Evolutionary conservation across 2,329 filamentous ascomycete genomes (phyloP), one percentile per base, ranked within the genome.

Genomic region (Clonostachys solani): DNA sequence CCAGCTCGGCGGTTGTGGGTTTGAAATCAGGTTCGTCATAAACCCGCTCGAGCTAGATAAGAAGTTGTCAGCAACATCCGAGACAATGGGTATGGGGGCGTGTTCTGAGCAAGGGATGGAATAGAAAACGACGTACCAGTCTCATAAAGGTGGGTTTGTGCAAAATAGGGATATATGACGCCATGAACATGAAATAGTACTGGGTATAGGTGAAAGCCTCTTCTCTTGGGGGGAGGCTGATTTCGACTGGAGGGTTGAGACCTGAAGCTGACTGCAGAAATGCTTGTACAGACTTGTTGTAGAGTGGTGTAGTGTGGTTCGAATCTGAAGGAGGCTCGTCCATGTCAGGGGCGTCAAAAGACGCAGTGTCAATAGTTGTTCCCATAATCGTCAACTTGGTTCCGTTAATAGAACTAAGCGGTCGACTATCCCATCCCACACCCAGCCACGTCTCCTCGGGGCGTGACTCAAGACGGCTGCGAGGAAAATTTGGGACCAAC

Each of bases 351-450:
- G 78, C 81, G 42, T 84, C 77, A 57, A 89, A 90, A 41, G 85
- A 81, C 12, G 86, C 83, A 40, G 92, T 79, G 63, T 95, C 87
- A 56, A 94, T 86, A 42, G 87, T 85, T 55, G 86, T 87, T 34
- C 89, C 89, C 40, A 94, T 80, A 46, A 95, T 81, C 2, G 87
- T 84, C n/a, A 94, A 71, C 9, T 80, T 82, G 0, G 86, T 91
- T 42, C 87, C 88, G 56, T 85, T 84, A 59, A 92, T 86, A 8
- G 86, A 84, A 64, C 83, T 89, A 36, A 91, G 67, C 44, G 82
- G 80, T 9, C 80, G 78, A 54, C 79, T 81, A 47, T 85, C 81
- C 7, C 77, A 74, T 4, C 77, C 78, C 16, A 81, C 81, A 36
- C 86, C 86, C 5, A 89, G 72, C 54, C 86, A 86, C 58, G 80